Base-by-base conservation (phyloP, 1,139 yeast species). In the Suhomyces terraborum region DNA sequence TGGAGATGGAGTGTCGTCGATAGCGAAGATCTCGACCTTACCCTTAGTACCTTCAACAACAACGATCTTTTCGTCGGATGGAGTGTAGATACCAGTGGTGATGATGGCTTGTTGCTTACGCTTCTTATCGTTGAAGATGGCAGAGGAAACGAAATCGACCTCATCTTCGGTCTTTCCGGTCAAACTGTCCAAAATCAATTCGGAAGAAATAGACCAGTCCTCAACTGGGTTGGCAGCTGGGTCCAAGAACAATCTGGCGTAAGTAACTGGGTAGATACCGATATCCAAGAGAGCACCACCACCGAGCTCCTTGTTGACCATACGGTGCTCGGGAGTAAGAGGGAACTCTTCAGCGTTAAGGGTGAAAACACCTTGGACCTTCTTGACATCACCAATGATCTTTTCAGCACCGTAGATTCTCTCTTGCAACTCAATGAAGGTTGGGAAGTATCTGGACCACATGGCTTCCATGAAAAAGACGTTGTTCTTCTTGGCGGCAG, bases 361-460 rank as follows among this genome's bases (percentile, higher is more conserved):
- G 12, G 74, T 61, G 39, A 72, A 66, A 49, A 75, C 77, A 20
- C 67, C 62, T 35, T 54, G 51, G 10, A 78, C 59, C 21, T 80
- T 61, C 48, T 63, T 60, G 13, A 77, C 59, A 13, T 68, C 70
- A 3, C 84, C 84, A 45, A 80, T 54, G 10, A 67, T 59, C 45
- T 67, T 62, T 22, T 77, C 72, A 20, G 69, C 65, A 4, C 45
- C 45, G 48, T 70, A 75, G 23, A 80, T 53, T 43, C 66, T 59
- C 25, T 65, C 45, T 46, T 69, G 63, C 40, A 79, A 59, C 21
- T 64, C 64, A 19, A 55, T 43, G 27, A 74, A 64, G 14, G 77
- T 52, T 2, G 86, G 86, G 64, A 80, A 76, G 54, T 76, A 80
- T 36, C 85, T 64, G 2, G 84, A 77, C 87, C 87, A 81, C 41